Percentiles rank a stretch among this genome's conserved stretches.
These are phyloP conservation scores for Phytophthora agathidicida DNA, from an alignment of 352 stramenopile species.

Conservation along the genomic window DNA sequence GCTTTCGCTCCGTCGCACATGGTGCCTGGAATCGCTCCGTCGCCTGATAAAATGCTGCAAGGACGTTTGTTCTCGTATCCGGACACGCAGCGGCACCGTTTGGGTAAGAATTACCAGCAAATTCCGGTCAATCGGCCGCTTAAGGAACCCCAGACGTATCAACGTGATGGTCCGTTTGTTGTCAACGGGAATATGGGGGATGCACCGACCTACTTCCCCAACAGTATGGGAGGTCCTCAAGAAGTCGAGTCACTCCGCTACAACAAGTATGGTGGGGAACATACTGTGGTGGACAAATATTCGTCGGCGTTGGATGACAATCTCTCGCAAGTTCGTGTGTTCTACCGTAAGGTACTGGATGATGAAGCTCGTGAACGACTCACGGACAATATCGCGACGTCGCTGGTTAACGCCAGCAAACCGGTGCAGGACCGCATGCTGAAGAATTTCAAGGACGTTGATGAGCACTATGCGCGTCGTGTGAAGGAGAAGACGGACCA, in stretches of 20 bases:
- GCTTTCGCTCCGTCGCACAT: conserved; percentile 89
- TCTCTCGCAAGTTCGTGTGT: conserved; percentile 65
- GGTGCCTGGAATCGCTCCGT: conserved; percentile 88
- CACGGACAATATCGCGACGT: conserved; percentile 76
- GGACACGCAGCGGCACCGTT: conserved; percentile 86
- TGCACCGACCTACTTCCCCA: conserved; percentile 83
- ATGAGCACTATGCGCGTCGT: conserved; percentile 36
- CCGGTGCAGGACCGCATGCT: conserved; percentile 37
- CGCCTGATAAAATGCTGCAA: conserved; percentile 90
- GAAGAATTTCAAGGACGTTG: conserved; percentile 41
- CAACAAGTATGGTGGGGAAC: conserved; percentile 30
- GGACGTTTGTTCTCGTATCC: conserved; percentile 90
- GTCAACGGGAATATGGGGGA: conserved; percentile 71
- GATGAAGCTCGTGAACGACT: conserved; percentile 61
- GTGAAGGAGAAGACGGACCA: conserved; percentile 47
- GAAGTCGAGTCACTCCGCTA: conserved; percentile 33
- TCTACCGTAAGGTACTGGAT: conserved; percentile 75
- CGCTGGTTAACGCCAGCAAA: conserved; percentile 52
- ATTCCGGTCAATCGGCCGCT: conserved; percentile 90
- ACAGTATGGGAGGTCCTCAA: conserved; percentile 53
- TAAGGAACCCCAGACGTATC: conserved; percentile 63
- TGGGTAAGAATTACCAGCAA: conserved; percentile 91
- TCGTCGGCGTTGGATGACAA: conserved; percentile 81
- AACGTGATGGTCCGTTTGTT: conserved; percentile 71
- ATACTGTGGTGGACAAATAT: conserved; percentile 45